Evolutionary conservation across 768 basidiomycete genomes (phyloP).

Genomic region (Pleurotus tuoliensis): DNA sequence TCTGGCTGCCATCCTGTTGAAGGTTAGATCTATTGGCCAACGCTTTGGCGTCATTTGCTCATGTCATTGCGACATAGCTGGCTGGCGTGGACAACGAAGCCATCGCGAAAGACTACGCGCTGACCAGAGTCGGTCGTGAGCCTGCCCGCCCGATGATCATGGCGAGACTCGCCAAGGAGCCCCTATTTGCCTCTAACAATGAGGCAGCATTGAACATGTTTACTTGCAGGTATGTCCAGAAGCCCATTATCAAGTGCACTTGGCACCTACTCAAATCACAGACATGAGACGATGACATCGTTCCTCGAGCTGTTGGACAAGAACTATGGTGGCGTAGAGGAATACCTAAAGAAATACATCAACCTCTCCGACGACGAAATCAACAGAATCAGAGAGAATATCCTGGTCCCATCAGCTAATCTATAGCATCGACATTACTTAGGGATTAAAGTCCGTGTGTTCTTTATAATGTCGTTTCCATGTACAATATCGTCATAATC

Average conservation of each 20-base stretch:
- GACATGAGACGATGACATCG: constrained; percentile 74
- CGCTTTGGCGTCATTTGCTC: neutral
- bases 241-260: neutral
- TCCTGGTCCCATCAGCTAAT: constrained; percentile 34
- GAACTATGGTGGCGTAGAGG: constrained; percentile 66
- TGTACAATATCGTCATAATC: constrained; percentile 1
- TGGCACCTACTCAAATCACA: constrained; percentile 20
- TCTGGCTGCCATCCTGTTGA: constrained; percentile 66
- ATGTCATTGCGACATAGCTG: constrained; percentile 40
- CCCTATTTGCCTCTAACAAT: constrained; percentile 67
- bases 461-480: neutral
- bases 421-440: constrained; percentile 12
- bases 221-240: constrained; percentile 56
- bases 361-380: constrained; percentile 64
- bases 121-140: constrained; percentile 77
- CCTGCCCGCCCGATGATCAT: constrained; percentile 71
- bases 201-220: constrained; percentile 83
- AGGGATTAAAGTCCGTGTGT: neutral
- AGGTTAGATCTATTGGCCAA: constrained; percentile 35
- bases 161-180: constrained; percentile 62
- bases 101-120: constrained; percentile 71
- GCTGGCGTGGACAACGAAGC: constrained; percentile 63
- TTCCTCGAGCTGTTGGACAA: constrained; percentile 58
- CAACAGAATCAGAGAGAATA: constrained; percentile 49
- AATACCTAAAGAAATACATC: constrained; percentile 54